Evolutionary conservation across 495 filamentous ascomycete species (phyloP), one percentile per base, ranked within the genome.

Genomic region (Hypoxylon crocopeplum): DNA sequence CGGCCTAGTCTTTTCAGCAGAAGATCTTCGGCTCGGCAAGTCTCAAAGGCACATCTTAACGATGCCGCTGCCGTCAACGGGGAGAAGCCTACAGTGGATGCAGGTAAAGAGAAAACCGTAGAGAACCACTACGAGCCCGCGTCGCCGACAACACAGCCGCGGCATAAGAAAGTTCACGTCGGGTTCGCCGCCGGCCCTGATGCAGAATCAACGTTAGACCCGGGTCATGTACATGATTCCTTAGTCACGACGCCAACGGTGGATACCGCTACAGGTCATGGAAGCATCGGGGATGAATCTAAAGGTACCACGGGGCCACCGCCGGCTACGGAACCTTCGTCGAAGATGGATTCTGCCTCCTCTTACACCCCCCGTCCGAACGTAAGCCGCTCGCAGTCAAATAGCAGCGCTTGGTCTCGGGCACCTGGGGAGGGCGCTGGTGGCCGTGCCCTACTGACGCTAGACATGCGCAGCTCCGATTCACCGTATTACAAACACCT

Each of bases 121-220:
- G 57, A 59, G 34, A 51, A 34, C 15, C 52, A 48, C 25, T 13
- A 41, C 19, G 50, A 53, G 17, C 46, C 49, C 27, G 38, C 20
- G 21, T 27, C 41, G 15, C 41, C 57, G 22, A 55, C 54, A 29
- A 45, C 61, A 29, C 54, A 61, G 15, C 56, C 56, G 20, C 49
- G 63, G 29, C 56, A 60, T 22, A 60, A 61, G 51, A 55, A 56
- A 27, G 64, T 64, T 27, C 79, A 84, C 65, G 82, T 88, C 45
- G 86, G 82, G 13, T 88, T 89, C 62, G 77, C 75, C 10, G 72
- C 82, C 40, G 72, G 67, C 17, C 46, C 54, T 17, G 55, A 48
- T 4, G 19, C 13, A 5, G 46, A 65, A 16, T 7, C 46, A 16
- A 13, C 12, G 34, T 25, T 22, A 5, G 54, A 29, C 27, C 10